A percentile compares a stretch with the other conserved stretches of the same genome.
phyloP scores from a whole-genome alignment of 2,329 filamentous ascomycete species.

The Fusarium avenaceum region DNA sequence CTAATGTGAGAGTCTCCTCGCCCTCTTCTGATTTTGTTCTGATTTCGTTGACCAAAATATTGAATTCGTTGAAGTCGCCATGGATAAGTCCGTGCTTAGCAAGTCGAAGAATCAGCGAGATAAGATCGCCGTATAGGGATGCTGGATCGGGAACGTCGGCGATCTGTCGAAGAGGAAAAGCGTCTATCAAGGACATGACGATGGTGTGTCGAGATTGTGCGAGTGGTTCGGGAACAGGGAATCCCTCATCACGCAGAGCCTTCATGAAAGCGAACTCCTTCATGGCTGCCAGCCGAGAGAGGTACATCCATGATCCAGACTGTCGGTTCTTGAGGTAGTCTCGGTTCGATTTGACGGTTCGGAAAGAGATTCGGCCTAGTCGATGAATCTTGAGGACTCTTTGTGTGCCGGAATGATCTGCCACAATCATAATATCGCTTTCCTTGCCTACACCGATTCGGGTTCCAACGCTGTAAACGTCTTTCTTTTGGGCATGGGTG shows the following conservation, averaged over 20 bases:
- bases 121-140: conserved; percentile 89
- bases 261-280: conserved; percentile 97
- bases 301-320: conserved; percentile 96
- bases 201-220: conserved; percentile 95
- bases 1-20: conserved; percentile 65
- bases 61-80: conserved; percentile 99
- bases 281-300: conserved; percentile 90
- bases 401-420: conserved; percentile 81
- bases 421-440: conserved; percentile 95
- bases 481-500: conserved; percentile 82
- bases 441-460: conserved; percentile 98
- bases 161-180: conserved; percentile 91
- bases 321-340: conserved; percentile 89
- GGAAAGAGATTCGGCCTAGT: conserved; percentile 94
- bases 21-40: conserved; percentile 57
- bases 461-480: conserved; percentile 91
- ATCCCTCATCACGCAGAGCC: conserved; percentile 84
- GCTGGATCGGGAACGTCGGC: conserved; percentile 86
- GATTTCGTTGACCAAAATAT: conserved; percentile 91
- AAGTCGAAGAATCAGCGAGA: conserved; percentile 85
- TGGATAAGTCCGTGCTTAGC: conserved; percentile 93
- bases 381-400: conserved; percentile 95
- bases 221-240: conserved; percentile 89
- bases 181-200: conserved; percentile 94
- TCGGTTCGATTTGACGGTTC: conserved; percentile 93